Evolutionary conservation across 2,329 filamentous ascomycete species (phyloP).

Genomic region (Scytalidium sp.): DNA sequence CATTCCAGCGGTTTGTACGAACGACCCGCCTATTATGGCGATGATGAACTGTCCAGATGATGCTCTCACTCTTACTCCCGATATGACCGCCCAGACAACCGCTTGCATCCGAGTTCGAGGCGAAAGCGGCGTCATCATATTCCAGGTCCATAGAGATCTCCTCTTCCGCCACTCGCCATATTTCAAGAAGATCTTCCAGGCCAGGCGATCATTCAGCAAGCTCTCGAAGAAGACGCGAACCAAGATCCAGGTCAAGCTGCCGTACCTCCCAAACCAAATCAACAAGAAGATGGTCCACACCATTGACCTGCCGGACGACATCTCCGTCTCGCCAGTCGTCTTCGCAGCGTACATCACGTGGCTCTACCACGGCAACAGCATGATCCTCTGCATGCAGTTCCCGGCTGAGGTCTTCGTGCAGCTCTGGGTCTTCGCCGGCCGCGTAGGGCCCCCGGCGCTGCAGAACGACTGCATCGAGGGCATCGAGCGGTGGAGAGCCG

Average conservation of each 20-base stretch:
- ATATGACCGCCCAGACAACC: not conserved
- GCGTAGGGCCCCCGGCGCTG: not conserved
- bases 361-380: constrained; percentile 7
- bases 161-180: constrained; percentile 8
- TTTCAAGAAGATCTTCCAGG: not conserved
- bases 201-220: not conserved
- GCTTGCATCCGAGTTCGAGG: not conserved
- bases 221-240: not conserved
- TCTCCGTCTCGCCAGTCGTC: not conserved
- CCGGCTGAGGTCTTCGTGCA: constrained; percentile 1
- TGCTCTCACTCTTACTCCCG: not conserved
- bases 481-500: constrained; percentile 2
- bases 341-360: constrained; percentile 8
- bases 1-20: too few species aligned
- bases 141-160: constrained; percentile 7
- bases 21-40: too few species aligned
- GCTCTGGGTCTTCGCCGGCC: constrained; percentile 10
- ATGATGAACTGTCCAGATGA: not conserved
- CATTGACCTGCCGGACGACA: not conserved
- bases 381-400: not conserved
- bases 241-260: not conserved
- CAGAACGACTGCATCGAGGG: constrained; percentile 10
- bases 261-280: not conserved
- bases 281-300: not conserved
- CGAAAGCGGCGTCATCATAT: not conserved